Percentiles rank a stretch among this genome's conserved stretches.
These are phyloP conservation scores for Xanthoconium stramineum DNA, from an alignment of 768 basidiomycete species.

Conservation along the genomic window DNA sequence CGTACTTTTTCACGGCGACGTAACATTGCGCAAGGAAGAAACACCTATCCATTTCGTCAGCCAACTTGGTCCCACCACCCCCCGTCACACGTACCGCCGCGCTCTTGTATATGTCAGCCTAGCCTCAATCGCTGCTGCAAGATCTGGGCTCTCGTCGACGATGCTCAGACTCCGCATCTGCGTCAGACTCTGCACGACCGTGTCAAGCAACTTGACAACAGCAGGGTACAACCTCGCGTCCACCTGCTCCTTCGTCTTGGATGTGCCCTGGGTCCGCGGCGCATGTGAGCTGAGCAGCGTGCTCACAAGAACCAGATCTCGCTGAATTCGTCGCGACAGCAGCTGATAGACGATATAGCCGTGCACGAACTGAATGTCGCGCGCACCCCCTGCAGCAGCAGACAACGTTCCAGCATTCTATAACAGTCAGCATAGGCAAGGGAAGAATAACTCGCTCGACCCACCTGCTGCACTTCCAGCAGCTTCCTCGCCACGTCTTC, in stretches of 20 bases:
- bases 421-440: slow-evolving; percentile 15
- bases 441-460: slow-evolving; percentile 1
- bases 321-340: slow-evolving; percentile 80
- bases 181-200: slow-evolving; percentile 76
- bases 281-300: slow-evolving; percentile 53
- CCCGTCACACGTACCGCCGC: slow-evolving; percentile 48
- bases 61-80: neutral
- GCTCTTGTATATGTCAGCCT: slow-evolving; percentile 73
- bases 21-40: slow-evolving; percentile 78
- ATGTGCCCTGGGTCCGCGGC: slow-evolving; percentile 18
- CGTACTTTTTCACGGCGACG: slow-evolving; percentile 62
- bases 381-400: slow-evolving; percentile 43
- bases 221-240: slow-evolving; percentile 80
- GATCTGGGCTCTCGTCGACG: slow-evolving; percentile 84
- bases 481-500: slow-evolving; percentile 81
- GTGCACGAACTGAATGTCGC: slow-evolving; percentile 83
- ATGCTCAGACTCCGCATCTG: slow-evolving; percentile 82
- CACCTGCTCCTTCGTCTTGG: slow-evolving; percentile 45
- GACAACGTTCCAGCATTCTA: slow-evolving; percentile 41
- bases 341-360: slow-evolving; percentile 86
- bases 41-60: slow-evolving; percentile 44
- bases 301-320: slow-evolving; percentile 78
- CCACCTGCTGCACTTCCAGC: slow-evolving; percentile 80
- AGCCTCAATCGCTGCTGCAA: slow-evolving; percentile 75
- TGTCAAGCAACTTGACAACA: slow-evolving; percentile 84